Evolutionary conservation across 2,329 filamentous ascomycete species (phyloP), one percentile per base, ranked within the genome.

Genomic region (Cladosporium sp.): DNA sequence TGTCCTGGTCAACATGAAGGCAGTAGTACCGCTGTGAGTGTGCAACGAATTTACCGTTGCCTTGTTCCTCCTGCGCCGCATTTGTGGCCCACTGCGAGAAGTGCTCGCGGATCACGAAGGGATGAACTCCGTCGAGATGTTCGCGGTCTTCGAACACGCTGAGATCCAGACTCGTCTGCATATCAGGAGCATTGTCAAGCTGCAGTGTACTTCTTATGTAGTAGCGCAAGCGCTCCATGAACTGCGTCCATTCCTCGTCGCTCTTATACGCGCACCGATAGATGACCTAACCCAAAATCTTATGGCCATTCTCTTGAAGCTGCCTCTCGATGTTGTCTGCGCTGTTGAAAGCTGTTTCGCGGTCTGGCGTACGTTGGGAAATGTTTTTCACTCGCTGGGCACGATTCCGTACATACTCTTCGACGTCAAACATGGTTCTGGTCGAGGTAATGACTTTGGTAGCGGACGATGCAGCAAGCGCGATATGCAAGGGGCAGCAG

Each of bases 211-310:
- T n/a, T n/a, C 66, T 32, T 3, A 66, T 68, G 11, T 59, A 14
- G 26, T n/a, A 54, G 41, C 57, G 62, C 4, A 69, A 66, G 44
- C 67, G 65, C 2, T 4, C 7, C 44, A 70, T 67, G 63, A 65
- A 68, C 12, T 58, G 51, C 7, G n/a, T 12, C 69, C 66, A 71
- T 21, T 67, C 64, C 7, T 55, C 62, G 26, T 70, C 66, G 44
- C 59, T 68, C 24, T 60, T 28, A 54, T 70, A 72, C 6, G 60
- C 68, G 26, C 66, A 68, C 10, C 70, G 64, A 36, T 71, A 69
- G 63, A 70, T 67, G n/a, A 68, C 64, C 55, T 57, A 71, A 41
- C 69, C 68, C 68, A 67, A 72, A 36, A 63, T 66, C 26, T 67
- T 47, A 49, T 69, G 66, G 30, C 51, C 65, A 47, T 71, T 67